Base-by-base conservation (phyloP, 2,329 filamentous ascomycete genomes). In the Elsinoe ampelina region DNA sequence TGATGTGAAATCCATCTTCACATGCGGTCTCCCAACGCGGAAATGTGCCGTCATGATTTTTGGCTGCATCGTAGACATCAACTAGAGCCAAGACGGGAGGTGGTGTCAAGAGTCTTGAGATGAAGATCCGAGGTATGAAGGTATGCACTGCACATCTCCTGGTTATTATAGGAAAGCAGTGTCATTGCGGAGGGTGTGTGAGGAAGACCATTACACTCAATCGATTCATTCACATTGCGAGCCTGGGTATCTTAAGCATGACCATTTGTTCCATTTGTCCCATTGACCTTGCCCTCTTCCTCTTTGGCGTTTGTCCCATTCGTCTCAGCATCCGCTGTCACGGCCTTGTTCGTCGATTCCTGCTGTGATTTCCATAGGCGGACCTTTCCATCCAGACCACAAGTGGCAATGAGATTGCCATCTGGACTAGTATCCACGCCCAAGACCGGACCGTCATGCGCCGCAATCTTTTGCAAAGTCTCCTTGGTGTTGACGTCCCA, bases 401-500 rank as follows among this genome's bases (percentile, higher is more conserved):
- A 82, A 61, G 82, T 86, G 4, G 79, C 83, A 41, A 87, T 73
- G 17, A 78, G 71, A 36, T 72, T 73, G 52, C 75, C 74, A 8
- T 72, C 73, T 22, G 75, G 74, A 65, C 80, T 80, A 5, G 83
- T 79, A 61, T 84, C 78, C 10, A 85, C 81, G 0, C 77, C 75
- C 35, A 85, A 68, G 5, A 86, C 79, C 2, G 78, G 75, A 41
- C 80, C 82, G 1, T 78, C 75, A 59, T 83, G 80, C 1, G 77
- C 76, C 22, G 77, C 71, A 8, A 83, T 66, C 17, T 75, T 73
- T 75, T 96, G 91, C 17, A 96, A 74, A 2, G 95, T 74, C 57
- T 86, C 83, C 71, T 97, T 98, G 66, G 78, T 88, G 59, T 81
- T 84, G 12, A 96, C 89, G 65, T 97, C 90, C 93, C 93, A 98